Evolutionary conservation across 2,329 filamentous ascomycete species (phyloP).

Genomic region (Remersonia thermophila): DNA sequence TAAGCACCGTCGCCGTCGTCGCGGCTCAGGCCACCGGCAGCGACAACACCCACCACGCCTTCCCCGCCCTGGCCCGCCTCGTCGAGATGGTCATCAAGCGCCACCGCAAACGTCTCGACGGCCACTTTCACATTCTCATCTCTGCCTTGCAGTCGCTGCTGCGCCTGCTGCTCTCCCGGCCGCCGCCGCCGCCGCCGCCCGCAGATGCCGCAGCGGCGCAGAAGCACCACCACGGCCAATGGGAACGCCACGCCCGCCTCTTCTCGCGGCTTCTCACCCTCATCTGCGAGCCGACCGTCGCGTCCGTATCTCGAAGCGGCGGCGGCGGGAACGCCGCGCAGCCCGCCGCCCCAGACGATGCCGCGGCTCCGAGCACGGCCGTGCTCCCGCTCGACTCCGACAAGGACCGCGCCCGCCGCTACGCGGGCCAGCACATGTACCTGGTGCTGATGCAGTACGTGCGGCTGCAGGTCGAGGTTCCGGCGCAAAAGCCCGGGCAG

Average conservation of each 20-base stretch:
- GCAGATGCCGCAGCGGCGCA: background rate
- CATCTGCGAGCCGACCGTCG: conserved; percentile 23
- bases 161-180: conserved; percentile 34
- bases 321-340: conserved; percentile 24
- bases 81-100: conserved; percentile 45
- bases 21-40: conserved; percentile 22
- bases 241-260: conserved; percentile 34
- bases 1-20: conserved; percentile 31
- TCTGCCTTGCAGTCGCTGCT: conserved; percentile 44
- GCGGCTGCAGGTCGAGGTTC: conserved; percentile 40
- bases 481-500: background rate
- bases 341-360: conserved; percentile 20
- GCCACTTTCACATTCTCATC: conserved; percentile 48
- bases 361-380: conserved; percentile 23
- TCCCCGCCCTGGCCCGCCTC: conserved; percentile 38
- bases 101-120: conserved; percentile 48
- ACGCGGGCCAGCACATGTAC: conserved; percentile 50
- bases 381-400: conserved; percentile 38
- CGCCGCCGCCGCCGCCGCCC: conserved; percentile 8
- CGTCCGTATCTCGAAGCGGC: conserved; percentile 29
- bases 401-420: conserved; percentile 47
- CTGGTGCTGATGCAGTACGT: conserved; percentile 47
- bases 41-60: conserved; percentile 27
- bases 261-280: conserved; percentile 46
- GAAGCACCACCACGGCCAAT: conserved; percentile 18